These are phyloP conservation scores for Rhodotorula kratochvilovae DNA, from an alignment of 768 basidiomycete genomes.

Conservation along the genomic window DNA sequence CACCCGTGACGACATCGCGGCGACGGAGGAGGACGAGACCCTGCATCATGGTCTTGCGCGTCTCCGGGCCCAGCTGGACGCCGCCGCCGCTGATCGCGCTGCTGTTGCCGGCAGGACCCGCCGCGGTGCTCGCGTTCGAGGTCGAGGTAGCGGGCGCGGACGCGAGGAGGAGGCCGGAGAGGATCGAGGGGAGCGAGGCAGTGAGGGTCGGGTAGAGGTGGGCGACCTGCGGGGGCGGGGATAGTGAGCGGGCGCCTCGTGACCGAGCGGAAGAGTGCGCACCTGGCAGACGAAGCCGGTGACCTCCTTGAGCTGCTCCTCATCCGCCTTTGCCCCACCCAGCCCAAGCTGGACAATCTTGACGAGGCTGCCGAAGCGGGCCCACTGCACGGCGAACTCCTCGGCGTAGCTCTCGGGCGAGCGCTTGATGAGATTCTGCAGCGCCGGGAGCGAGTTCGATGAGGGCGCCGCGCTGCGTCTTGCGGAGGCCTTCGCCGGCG, in stretches of 20 bases:
- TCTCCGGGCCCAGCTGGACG: conserved; percentile 56
- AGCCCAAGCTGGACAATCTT: conserved; percentile 55
- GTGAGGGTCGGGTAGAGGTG: conserved; percentile 92
- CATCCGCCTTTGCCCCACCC: conserved; percentile 53
- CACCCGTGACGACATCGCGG: conserved; percentile 83
- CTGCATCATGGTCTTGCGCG: conserved; percentile 76
- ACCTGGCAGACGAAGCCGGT: conserved; percentile 87
- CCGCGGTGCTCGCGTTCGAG: background rate
- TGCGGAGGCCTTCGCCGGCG: conserved; percentile 9
- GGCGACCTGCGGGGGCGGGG: conserved; percentile 57
- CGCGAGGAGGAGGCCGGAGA: conserved; percentile 72
- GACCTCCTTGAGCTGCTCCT: conserved; percentile 72
- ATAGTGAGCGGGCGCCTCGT: background rate
- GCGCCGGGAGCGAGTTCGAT: conserved; percentile 86
- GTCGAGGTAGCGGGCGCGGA: conserved; percentile 64
- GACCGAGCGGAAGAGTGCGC: background rate
- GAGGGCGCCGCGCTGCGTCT: conserved; percentile 48
- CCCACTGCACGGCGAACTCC: conserved; percentile 95
- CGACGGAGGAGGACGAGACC: conserved; percentile 90
- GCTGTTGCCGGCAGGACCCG: conserved; percentile 1
- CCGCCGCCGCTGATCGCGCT: conserved; percentile 35
- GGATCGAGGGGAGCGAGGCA: conserved; percentile 71
- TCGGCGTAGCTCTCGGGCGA: conserved; percentile 85
- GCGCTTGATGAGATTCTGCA: conserved; percentile 95
- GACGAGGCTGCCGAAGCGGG: conserved; percentile 81